Percentiles rank a stretch among this genome's conserved stretches.
Conservation (phyloP, 2,329 filamentous ascomycete species). For the Ascochyta pisi region DNA sequence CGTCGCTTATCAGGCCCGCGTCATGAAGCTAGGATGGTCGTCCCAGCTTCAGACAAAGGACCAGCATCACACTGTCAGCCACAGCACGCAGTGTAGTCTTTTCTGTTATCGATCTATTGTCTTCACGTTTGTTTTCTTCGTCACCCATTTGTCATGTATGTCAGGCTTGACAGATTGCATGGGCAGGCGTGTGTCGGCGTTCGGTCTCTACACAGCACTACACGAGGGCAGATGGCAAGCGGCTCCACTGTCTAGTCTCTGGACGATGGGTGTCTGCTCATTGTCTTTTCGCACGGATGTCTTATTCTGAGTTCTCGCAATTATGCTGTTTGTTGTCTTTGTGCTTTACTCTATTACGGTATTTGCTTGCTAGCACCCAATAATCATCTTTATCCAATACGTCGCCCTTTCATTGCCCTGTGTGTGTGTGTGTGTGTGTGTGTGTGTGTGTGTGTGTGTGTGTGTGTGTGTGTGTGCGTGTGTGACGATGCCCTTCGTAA, state of each 20-base stretch:
- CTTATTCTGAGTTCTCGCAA: not conserved
- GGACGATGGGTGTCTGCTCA: not conserved
- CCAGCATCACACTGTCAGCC: not conserved
- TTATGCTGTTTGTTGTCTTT: constrained; percentile 13
- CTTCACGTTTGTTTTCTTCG: not conserved
- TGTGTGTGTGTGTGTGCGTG: not conserved
- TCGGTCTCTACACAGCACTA: not conserved
- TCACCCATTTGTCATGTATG: constrained; percentile 6
- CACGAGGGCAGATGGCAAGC: constrained; percentile 2
- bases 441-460: not conserved
- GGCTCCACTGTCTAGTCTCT: not conserved
- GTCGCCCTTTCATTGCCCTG: not conserved
- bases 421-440: not conserved
- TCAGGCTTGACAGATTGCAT: constrained; percentile 20
- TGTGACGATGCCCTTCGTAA: no score
- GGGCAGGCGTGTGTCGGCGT: constrained; percentile 17
- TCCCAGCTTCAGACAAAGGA: constrained; percentile 1
- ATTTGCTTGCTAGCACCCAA: constrained; percentile 10
- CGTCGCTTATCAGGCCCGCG: not conserved
- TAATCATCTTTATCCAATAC: constrained; percentile 9
- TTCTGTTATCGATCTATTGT: not conserved
- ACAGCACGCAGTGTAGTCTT: not conserved
- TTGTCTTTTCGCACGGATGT: not conserved
- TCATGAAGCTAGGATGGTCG: constrained; percentile 2
- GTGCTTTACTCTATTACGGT: constrained; percentile 5